Base-by-base conservation (phyloP, 768 basidiomycete genomes). In the Royoungia palumana region DNA sequence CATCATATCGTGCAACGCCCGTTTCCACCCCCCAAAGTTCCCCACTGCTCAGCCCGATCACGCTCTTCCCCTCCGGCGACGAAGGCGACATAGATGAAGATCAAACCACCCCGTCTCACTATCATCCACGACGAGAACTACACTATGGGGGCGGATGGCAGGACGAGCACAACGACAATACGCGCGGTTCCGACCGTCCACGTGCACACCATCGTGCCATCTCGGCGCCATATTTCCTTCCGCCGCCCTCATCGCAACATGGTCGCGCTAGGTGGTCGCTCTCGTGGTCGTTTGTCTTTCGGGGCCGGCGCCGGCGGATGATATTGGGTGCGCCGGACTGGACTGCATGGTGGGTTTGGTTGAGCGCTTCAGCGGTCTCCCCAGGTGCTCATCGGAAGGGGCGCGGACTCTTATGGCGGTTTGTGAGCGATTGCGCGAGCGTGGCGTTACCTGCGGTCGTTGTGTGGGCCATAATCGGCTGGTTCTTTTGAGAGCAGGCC, bases 251-350 rank as follows among this genome's bases (percentile, higher is more conserved):
- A 9, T 53, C 58, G 19, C 67, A 62, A 39, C 52, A 61, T 21
- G 41, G 49, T 17, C 59, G 55, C n/a, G 24, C 22, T 52, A 53
- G 47, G 59, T 61, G 38, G 38, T 66, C 70, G 62, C 63, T 67
- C 35, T 79, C 75, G 17, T 79, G 76, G 73, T 71, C 76, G 16
- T 85, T 86, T 58, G 71, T 74, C 20, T 71, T 84, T 46, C 61
- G 71, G 22, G 81, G 82, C 1, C 72, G 79, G 24, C 70, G 79
- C 16, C 73, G 82, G 51, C 76, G 79, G n/a, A 59, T 87, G 50
- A 72, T 75, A 16, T 17, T 85, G 13, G 64, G 68, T 6, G 47
- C 74, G 24, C 81, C 82, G 0, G 45, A 53, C 57, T 53, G 69
- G 70, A 60, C 49, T 43, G 19, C 54, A 25, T 35, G 53, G 54